These are phyloP conservation scores for Stemphylium beticola DNA, from an alignment of 2,329 filamentous ascomycete species.

Conservation along the genomic window DNA sequence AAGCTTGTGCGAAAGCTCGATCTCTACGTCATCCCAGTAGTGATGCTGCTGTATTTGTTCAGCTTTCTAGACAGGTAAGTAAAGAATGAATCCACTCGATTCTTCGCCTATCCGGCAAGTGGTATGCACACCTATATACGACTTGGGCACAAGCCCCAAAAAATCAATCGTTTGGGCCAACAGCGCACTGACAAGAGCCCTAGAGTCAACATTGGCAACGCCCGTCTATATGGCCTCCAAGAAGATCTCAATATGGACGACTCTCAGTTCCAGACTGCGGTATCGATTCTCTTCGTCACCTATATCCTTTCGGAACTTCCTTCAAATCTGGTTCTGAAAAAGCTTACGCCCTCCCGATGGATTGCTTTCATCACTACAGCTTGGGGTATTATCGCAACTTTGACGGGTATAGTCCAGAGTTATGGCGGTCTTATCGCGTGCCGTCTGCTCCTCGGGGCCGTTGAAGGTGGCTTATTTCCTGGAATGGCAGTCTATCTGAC, in stretches of 20 bases:
- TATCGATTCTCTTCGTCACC: constrained; percentile 54
- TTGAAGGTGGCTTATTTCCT: constrained; percentile 75
- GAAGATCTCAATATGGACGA: constrained; percentile 65
- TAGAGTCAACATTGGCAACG: constrained; percentile 74
- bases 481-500: constrained; percentile 73
- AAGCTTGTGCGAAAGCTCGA: constrained; percentile 71
- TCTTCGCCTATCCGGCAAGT: too few species aligned
- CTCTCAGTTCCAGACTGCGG: constrained; percentile 69
- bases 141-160: not conserved
- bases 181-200: not conserved
- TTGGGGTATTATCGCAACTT: constrained; percentile 67
- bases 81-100: not conserved
- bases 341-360: constrained; percentile 53
- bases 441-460: constrained; percentile 69
- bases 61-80: constrained; percentile 74
- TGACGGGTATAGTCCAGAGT: constrained; percentile 70
- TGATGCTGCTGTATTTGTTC: constrained; percentile 75
- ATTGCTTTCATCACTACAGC: constrained; percentile 67
- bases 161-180: not conserved
- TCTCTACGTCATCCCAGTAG: constrained; percentile 66
- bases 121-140: not conserved
- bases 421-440: constrained; percentile 72
- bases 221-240: constrained; percentile 67
- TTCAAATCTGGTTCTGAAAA: constrained; percentile 56
- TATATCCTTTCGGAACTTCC: constrained; percentile 55